Evolutionary conservation across 208 protist species (phyloP).

Genomic region (Trypanosoma theileri): DNA sequence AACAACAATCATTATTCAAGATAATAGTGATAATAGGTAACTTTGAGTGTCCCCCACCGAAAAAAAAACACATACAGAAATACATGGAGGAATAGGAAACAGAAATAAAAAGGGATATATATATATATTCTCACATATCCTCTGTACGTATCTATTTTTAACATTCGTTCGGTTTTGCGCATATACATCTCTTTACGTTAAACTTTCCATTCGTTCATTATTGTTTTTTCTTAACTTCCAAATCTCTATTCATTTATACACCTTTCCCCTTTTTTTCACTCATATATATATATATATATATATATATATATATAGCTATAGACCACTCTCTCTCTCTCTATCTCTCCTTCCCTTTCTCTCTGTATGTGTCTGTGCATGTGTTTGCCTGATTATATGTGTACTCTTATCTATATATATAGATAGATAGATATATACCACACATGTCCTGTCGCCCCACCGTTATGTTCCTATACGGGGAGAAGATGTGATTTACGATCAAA

Average conservation of each 20-base stretch:
- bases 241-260: background rate
- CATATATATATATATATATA: background rate
- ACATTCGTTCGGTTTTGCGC: background rate
- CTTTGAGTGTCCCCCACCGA: background rate
- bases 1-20: constrained; percentile 8
- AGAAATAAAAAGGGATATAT: background rate
- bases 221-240: background rate
- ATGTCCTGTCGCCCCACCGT: no score
- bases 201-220: background rate
- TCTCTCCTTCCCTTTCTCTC: no score
- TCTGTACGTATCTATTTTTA: background rate
- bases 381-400: no score
- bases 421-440: no score
- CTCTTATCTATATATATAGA: no score
- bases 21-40: background rate
- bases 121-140: background rate
- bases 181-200: background rate
- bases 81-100: constrained; percentile 7
- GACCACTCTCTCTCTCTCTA: background rate
- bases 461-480: background rate
- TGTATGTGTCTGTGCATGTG: no score
- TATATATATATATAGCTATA: constrained; percentile 4
- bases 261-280: background rate
- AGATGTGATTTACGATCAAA: background rate
- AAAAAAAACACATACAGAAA: background rate